phyloP scores from a whole-genome alignment of 257 asterid species.

The Jacaranda mimosifolia region DNA sequence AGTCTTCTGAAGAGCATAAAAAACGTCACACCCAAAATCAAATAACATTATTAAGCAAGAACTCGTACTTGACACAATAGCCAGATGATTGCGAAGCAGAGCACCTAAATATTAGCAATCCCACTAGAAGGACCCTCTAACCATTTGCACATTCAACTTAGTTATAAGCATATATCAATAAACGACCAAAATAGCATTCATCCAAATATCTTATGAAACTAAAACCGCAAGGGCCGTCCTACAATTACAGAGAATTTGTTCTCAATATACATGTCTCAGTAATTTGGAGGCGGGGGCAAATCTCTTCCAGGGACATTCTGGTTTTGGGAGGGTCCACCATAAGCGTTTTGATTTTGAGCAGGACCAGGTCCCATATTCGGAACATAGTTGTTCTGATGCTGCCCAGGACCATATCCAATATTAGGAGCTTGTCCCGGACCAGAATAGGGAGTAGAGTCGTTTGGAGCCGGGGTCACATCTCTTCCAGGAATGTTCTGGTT shows the following conservation, averaged over 20 bases:
- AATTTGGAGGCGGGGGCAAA: slow-evolving; percentile 42
- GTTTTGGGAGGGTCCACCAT: slow-evolving; percentile 31
- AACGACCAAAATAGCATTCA: slow-evolving; percentile 19
- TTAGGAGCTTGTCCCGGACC: slow-evolving; percentile 31
- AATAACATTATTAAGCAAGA: background rate
- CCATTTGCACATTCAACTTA: slow-evolving; percentile 15
- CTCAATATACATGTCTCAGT: slow-evolving; percentile 42
- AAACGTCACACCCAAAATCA: background rate
- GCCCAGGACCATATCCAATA: slow-evolving; percentile 51
- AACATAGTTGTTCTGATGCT: slow-evolving; percentile 15
- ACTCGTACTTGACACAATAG: background rate
- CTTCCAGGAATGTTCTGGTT: slow-evolving; percentile 43
- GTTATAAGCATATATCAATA: background rate
- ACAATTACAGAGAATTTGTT: background rate
- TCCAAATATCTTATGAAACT: slow-evolving; percentile 20
- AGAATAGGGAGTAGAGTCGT: too few relatives aligned
- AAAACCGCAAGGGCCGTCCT: slow-evolving; percentile 8
- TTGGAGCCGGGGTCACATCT: slow-evolving; percentile 23
- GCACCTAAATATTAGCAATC: background rate
- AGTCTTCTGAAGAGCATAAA: background rate
- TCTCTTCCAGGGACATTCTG: slow-evolving; percentile 68
- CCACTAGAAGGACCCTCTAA: background rate
- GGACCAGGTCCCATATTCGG: slow-evolving; percentile 45
- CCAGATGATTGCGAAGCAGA: background rate
- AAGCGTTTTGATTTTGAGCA: slow-evolving; percentile 38